Evolutionary conservation across 331 rosid species (phyloP).

Genomic region (Acacia pycnantha): DNA sequence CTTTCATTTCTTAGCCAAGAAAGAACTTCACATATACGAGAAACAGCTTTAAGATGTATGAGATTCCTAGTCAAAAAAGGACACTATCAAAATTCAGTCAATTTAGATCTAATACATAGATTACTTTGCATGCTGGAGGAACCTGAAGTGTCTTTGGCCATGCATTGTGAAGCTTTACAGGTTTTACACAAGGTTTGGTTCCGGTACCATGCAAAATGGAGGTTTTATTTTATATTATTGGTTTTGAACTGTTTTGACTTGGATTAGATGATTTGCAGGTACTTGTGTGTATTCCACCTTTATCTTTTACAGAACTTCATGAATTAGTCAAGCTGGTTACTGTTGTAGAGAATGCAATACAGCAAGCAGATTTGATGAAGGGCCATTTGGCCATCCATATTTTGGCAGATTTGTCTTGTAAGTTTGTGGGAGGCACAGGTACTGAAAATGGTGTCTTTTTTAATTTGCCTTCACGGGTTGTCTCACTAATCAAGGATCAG

Average conservation of each 20-base stretch:
- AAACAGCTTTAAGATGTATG: slow-evolving; percentile 61
- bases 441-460: slow-evolving; percentile 22
- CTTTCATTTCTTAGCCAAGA: slow-evolving; percentile 51
- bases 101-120: slow-evolving; percentile 27
- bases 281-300: slow-evolving; percentile 32
- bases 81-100: slow-evolving; percentile 25
- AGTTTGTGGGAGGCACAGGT: slow-evolving; percentile 20
- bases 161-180: slow-evolving; percentile 45
- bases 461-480: slow-evolving; percentile 39
- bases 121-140: slow-evolving; percentile 42
- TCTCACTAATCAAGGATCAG: slow-evolving; percentile 47
- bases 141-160: slow-evolving; percentile 38
- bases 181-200: slow-evolving; percentile 55
- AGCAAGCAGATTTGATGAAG: slow-evolving; percentile 31
- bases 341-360: slow-evolving; percentile 36
- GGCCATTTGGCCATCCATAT: slow-evolving; percentile 36
- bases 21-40: slow-evolving; percentile 45
- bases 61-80: slow-evolving; percentile 49
- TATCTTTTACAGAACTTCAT: slow-evolving; percentile 24
- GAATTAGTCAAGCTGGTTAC: slow-evolving; percentile 43
- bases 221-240: slow-evolving; percentile 10
- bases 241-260: slow-evolving; percentile 31
- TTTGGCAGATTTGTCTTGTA: slow-evolving; percentile 45
- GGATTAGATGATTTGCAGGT: slow-evolving; percentile 44
- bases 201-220: not conserved